phyloP scores from a whole-genome alignment of 768 basidiomycete genomes.

The Leccinum boreale region DNA sequence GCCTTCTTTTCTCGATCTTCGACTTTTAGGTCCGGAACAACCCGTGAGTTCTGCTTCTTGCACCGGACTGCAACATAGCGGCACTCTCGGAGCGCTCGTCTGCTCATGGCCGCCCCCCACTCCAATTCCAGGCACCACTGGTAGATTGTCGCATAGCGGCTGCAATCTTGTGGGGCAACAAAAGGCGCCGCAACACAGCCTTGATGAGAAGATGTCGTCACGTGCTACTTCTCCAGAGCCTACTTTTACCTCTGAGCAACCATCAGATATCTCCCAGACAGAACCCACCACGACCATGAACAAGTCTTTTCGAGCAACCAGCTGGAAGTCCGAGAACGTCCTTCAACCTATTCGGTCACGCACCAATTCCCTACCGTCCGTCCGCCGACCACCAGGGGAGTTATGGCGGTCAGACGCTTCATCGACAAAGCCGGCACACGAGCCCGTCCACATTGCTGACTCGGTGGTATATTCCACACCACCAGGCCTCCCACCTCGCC shows the following conservation, averaged over 20 bases:
- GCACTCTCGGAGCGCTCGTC: slow-evolving; percentile 3
- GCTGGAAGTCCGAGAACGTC: slow-evolving; percentile 21
- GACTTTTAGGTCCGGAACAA: slow-evolving; percentile 3
- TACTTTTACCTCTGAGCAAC: slow-evolving; percentile 11
- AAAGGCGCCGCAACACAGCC: slow-evolving; percentile 8
- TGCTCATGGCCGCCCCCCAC: slow-evolving; percentile 26
- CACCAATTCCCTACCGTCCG: slow-evolving; percentile 10
- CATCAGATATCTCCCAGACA: slow-evolving; percentile 1
- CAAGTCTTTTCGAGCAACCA: slow-evolving; percentile 1
- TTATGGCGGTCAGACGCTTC: slow-evolving; percentile 20
- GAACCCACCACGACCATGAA: slow-evolving; percentile 1
- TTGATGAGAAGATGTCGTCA: slow-evolving; percentile 4
- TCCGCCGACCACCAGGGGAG: slow-evolving; percentile 16
- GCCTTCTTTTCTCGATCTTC: slow-evolving; percentile 14
- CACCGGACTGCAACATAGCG: slow-evolving; percentile 6
- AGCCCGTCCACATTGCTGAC: neutral
- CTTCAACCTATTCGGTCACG: slow-evolving; percentile 18
- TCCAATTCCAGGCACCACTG: neutral
- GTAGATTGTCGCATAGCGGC: neutral
- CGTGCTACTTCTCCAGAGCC: slow-evolving; percentile 6
- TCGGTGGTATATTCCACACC: slow-evolving; percentile 12
- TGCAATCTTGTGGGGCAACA: slow-evolving; percentile 2
- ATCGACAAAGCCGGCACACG: slow-evolving; percentile 1
- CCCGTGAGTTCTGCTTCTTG: slow-evolving; percentile 10
- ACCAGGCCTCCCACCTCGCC: slow-evolving; percentile 19